Conservation (phyloP, 352 stramenopile genomes). For the Albugo candida region DNA sequence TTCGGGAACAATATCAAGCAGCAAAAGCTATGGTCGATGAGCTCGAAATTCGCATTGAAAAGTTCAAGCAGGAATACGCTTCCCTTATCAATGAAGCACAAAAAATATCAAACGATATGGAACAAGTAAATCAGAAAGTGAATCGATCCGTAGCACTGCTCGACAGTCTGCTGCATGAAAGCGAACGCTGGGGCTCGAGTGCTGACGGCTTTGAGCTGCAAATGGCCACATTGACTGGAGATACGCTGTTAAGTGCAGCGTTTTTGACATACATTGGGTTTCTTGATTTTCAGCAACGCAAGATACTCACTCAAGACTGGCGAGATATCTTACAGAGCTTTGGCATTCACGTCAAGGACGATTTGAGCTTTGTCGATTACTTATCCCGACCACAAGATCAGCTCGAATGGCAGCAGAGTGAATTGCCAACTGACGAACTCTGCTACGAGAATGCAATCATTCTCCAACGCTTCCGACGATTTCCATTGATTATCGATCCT, state of each 20-base stretch:
- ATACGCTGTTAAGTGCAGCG: constrained; percentile 88
- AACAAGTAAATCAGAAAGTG: constrained; percentile 93
- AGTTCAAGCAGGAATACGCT: constrained; percentile 98
- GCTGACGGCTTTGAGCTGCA: constrained; percentile 94
- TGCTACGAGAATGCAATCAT: constrained; percentile 99
- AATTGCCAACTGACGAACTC: constrained; percentile 92
- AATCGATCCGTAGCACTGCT: constrained; percentile 93
- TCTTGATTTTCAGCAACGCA: constrained; percentile 95
- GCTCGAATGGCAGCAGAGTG: constrained; percentile 88
- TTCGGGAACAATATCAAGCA: constrained; percentile 84
- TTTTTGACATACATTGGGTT: constrained; percentile 99
- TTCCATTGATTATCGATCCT: constrained; percentile 97
- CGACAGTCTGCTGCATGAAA: constrained; percentile 95
- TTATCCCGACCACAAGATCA: constrained; percentile 90
- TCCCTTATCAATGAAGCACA: constrained; percentile 95
- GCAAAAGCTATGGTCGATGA: constrained; percentile 86
- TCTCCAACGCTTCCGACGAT: constrained; percentile 92
- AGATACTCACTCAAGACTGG: constrained; percentile 89
- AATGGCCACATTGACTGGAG: constrained; percentile 93
- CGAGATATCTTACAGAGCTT: constrained; percentile 86
- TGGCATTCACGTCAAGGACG: constrained; percentile 64
- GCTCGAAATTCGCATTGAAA: constrained; percentile 91
- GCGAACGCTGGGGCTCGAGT: constrained; percentile 93
- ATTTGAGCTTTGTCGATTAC: constrained; percentile 90
- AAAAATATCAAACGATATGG: constrained; percentile 96